Percentiles rank a stretch among this genome's conserved stretches.
Evolutionary conservation across 1,284 basidiomycete species (phyloP).

Genomic region (Melampsora larici-populina): DNA sequence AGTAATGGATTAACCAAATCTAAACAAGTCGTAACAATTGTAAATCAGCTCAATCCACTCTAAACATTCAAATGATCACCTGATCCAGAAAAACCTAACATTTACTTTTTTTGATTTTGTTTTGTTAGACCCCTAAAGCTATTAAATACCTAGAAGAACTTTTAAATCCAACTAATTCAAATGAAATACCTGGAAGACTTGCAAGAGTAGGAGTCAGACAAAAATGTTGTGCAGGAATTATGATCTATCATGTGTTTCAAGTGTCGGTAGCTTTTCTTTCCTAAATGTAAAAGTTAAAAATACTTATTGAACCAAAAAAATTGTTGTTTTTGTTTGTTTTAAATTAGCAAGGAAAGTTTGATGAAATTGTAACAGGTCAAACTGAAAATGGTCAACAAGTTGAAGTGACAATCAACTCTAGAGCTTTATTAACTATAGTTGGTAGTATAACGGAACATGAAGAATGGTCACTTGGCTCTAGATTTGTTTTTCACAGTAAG

Average conservation of each 20-base stretch:
- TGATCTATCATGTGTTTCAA: slow-evolving; percentile 95
- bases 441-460: slow-evolving; percentile 99
- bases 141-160: slow-evolving; percentile 68
- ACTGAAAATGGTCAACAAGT: slow-evolving; percentile 73
- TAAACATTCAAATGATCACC: no score
- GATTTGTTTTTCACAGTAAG: slow-evolving; percentile 78
- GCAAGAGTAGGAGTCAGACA: slow-evolving; percentile 93
- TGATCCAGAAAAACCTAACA: no score
- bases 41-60: background rate
- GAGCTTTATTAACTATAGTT: slow-evolving; percentile 96
- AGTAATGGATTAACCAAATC: background rate
- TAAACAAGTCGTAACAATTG: slow-evolving; percentile 39
- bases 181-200: slow-evolving; percentile 61
- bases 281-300: no score
- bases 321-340: slow-evolving; percentile 52
- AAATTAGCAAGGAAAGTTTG: slow-evolving; percentile 80
- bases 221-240: slow-evolving; percentile 97
- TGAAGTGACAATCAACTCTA: slow-evolving; percentile 89
- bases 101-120: background rate
- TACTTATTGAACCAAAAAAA: no score
- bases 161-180: slow-evolving; percentile 62
- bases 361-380: slow-evolving; percentile 80
- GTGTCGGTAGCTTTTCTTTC: slow-evolving; percentile 53
- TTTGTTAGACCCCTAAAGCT: slow-evolving; percentile 78
- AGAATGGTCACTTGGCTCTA: slow-evolving; percentile 84